These are phyloP conservation scores for Colletotrichum abscissum DNA, from an alignment of 2,329 filamentous ascomycete species.

Conservation along the genomic window DNA sequence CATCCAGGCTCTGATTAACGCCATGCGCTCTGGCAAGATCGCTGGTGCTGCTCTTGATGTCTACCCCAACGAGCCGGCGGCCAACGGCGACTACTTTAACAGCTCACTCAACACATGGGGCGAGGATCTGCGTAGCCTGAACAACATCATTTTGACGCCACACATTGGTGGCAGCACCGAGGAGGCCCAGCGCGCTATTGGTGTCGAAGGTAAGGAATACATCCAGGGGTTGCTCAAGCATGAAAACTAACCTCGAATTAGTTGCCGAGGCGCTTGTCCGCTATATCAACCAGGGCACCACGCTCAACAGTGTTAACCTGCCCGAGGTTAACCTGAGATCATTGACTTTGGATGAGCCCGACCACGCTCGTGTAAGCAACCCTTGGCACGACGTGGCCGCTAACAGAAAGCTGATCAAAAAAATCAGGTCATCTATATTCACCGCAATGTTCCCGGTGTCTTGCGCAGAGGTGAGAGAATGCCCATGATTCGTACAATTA, in stretches of 20 bases:
- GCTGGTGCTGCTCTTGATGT: constrained; percentile 97
- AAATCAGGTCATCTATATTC: constrained; percentile 86
- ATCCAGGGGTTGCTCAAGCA: background rate
- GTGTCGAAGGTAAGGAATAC: constrained; percentile 74
- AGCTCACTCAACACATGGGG: constrained; percentile 85
- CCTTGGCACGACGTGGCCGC: background rate
- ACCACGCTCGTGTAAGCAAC: constrained; percentile 80
- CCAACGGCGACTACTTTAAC: constrained; percentile 96
- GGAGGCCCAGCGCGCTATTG: constrained; percentile 96
- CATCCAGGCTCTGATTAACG: constrained; percentile 89
- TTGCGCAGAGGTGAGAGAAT: constrained; percentile 75
- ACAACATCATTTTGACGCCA: constrained; percentile 94
- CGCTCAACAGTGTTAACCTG: constrained; percentile 92
- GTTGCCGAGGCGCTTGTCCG: constrained; percentile 88
- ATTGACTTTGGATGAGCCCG: constrained; percentile 88
- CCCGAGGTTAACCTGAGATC: constrained; percentile 93
- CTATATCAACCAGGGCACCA: constrained; percentile 96
- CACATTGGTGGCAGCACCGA: constrained; percentile 98
- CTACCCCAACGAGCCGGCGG: constrained; percentile 91
- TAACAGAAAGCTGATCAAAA: constrained; percentile 29
- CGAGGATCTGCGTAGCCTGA: constrained; percentile 84
- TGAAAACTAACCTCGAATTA: constrained; percentile 40
- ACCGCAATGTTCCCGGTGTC: constrained; percentile 96
- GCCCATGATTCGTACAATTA: background rate
- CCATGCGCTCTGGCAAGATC: constrained; percentile 86